Percentiles rank a stretch among this genome's conserved stretches.
These are phyloP conservation scores for Solanum hybrid DNA, from an alignment of 305 asterid genomes.

Conservation along the genomic window DNA sequence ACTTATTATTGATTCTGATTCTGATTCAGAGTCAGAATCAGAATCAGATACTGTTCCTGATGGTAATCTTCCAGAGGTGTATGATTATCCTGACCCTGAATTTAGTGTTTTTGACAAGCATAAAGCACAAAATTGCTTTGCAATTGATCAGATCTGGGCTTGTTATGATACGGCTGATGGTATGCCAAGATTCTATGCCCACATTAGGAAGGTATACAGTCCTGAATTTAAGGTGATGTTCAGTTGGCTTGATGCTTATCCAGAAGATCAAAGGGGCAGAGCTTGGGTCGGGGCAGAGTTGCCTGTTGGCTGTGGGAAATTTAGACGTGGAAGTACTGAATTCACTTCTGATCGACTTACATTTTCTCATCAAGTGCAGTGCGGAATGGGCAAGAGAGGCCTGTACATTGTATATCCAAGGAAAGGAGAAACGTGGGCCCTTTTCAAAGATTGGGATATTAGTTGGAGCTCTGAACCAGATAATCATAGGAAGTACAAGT, in stretches of 20 bases:
- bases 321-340: slow-evolving; percentile 15
- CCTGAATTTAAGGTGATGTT: slow-evolving; percentile 50
- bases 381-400: slow-evolving; percentile 31
- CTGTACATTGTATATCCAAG: slow-evolving; percentile 45
- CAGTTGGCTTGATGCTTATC: slow-evolving; percentile 67
- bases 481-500: slow-evolving; percentile 30
- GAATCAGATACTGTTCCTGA: slow-evolving; percentile 11
- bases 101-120: slow-evolving; percentile 50
- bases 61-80: slow-evolving; percentile 1
- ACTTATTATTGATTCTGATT: slow-evolving; percentile 24
- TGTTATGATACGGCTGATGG: slow-evolving; percentile 53
- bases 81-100: slow-evolving; percentile 53
- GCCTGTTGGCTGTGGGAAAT: slow-evolving; percentile 83
- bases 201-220: slow-evolving; percentile 30
- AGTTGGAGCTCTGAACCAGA: slow-evolving; percentile 44
- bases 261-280: slow-evolving; percentile 23
- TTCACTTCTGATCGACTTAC: slow-evolving; percentile 4
- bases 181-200: slow-evolving; percentile 85
- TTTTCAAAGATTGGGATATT: slow-evolving; percentile 55
- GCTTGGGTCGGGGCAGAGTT: slow-evolving; percentile 39
- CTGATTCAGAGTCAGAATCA: background rate
- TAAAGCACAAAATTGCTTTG: slow-evolving; percentile 35
- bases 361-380: slow-evolving; percentile 59
- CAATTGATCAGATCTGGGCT: slow-evolving; percentile 65
- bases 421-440: slow-evolving; percentile 75